These are phyloP conservation scores for Sedum album DNA, from an alignment of 164 flowering plant genomes.

Conservation along the genomic window DNA sequence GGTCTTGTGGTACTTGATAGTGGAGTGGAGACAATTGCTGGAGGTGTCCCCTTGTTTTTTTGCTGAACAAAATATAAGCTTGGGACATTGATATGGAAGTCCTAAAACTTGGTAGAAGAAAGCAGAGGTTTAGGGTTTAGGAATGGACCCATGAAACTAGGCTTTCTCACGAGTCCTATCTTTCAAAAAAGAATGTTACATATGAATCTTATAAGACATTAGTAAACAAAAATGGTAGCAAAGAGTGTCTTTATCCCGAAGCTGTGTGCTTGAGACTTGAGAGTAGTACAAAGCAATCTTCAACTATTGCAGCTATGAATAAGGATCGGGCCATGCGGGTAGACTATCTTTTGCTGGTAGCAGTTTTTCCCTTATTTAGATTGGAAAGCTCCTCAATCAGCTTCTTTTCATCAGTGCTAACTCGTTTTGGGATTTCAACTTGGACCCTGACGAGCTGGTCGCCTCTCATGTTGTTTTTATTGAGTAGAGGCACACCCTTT, in stretches of 20 bases:
- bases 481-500: conserved; percentile 79
- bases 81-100: conserved; percentile 9
- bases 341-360: conserved; percentile 35
- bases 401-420: conserved; percentile 76
- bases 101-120: conserved; percentile 6
- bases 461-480: conserved; percentile 70
- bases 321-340: background rate
- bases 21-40: conserved; percentile 4
- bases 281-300: background rate
- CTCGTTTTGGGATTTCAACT: conserved; percentile 81
- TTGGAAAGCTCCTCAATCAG: conserved; percentile 75
- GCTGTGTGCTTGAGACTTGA: background rate
- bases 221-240: background rate
- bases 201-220: too few species aligned
- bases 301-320: background rate
- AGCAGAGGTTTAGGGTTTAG: background rate
- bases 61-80: background rate
- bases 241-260: background rate
- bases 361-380: conserved; percentile 58
- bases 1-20: background rate
- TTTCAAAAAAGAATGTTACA: too few species aligned
- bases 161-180: too few species aligned
- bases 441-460: conserved; percentile 89
- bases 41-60: conserved; percentile 8
- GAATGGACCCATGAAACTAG: too few species aligned